Conservation (phyloP, 768 basidiomycete genomes). For the Boletus reticuloceps region DNA sequence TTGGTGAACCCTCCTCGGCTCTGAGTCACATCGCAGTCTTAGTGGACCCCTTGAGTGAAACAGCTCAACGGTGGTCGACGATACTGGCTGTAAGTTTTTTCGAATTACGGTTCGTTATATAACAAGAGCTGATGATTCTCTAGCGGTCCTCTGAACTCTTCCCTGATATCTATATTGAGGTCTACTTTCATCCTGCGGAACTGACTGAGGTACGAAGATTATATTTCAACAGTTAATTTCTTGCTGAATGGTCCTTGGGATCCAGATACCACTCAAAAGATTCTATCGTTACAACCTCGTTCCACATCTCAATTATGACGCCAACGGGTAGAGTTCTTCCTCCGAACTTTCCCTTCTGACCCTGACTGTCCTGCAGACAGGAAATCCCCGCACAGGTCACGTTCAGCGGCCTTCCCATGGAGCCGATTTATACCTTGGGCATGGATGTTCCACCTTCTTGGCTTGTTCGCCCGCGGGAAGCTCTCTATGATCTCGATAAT, state of each 20-base stretch:
- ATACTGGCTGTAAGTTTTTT: constrained; percentile 58
- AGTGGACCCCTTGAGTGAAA: constrained; percentile 82
- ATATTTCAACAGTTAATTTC: background rate
- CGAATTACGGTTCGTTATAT: background rate
- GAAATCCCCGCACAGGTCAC: constrained; percentile 56
- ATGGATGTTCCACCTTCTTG: constrained; percentile 91
- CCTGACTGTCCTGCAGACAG: constrained; percentile 37
- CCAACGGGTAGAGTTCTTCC: constrained; percentile 51
- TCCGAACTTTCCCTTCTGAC: background rate
- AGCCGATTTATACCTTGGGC: constrained; percentile 91
- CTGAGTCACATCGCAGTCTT: constrained; percentile 68
- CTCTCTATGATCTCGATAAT: constrained; percentile 93
- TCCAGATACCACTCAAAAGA: constrained; percentile 81
- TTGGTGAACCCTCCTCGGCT: constrained; percentile 68
- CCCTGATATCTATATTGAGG: constrained; percentile 63
- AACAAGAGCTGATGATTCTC: background rate
- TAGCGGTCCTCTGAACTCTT: constrained; percentile 39
- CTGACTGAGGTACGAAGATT: constrained; percentile 58
- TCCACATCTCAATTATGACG: constrained; percentile 58
- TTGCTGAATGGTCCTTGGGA: background rate
- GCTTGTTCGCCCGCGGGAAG: constrained; percentile 88
- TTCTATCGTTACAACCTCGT: constrained; percentile 84
- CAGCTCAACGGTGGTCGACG: constrained; percentile 83
- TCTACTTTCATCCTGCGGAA: constrained; percentile 75
- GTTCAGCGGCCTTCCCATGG: constrained; percentile 74